Base-by-base conservation (phyloP, 2,329 filamentous ascomycete genomes). In the Phyllosticta paracitricarpa region DNA sequence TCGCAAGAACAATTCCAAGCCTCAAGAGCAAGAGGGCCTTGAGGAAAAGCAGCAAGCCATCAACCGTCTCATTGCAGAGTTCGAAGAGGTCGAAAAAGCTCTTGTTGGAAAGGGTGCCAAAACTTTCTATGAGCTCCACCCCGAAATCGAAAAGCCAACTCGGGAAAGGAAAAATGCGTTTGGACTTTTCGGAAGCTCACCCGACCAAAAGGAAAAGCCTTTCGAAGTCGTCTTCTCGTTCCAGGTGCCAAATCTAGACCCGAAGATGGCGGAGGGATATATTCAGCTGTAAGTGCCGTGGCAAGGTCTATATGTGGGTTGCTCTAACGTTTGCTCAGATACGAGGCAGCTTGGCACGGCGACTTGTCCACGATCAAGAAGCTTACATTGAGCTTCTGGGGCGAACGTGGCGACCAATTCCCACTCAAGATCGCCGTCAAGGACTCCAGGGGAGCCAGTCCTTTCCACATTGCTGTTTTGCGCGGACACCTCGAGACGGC, bases 261-360 rank as follows among this genome's bases (percentile, higher is more conserved):
- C 82, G 2, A 75, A 75, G 51, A 81, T 79, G 57, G 78, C 77
- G 26, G 75, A 78, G 35, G 85, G 81, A 0, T 93, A 91, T 64
- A 64, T 88, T 5, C 75, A 82, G 64, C 72, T 93, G 76, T 86
- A 74, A 79, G 82, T 77, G 2, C 28, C 2, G 8, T 22, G 9
- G 19, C 26, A 9, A 7, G 17, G 12, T 10, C 1, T 33, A 26
- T 22, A 4, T 54, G 57, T 66, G 54, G 65, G 4, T 2, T 40
- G 4, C 6, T 12, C 35, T 57, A 51, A 57, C 40, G 7, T 14
- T 19, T 26, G 2, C 51, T 55, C 35, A 84, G 82, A 7, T 89
- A 89, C 70, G 84, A 93, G 68, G 89, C 89, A 40, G 84, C 84
- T 4, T 94, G 88, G 88, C 67, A 67, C 4, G 87, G 86, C n/a